These are phyloP conservation scores for Epichloe coenophiala DNA, from an alignment of 2,329 filamentous ascomycete genomes.

Conservation along the genomic window DNA sequence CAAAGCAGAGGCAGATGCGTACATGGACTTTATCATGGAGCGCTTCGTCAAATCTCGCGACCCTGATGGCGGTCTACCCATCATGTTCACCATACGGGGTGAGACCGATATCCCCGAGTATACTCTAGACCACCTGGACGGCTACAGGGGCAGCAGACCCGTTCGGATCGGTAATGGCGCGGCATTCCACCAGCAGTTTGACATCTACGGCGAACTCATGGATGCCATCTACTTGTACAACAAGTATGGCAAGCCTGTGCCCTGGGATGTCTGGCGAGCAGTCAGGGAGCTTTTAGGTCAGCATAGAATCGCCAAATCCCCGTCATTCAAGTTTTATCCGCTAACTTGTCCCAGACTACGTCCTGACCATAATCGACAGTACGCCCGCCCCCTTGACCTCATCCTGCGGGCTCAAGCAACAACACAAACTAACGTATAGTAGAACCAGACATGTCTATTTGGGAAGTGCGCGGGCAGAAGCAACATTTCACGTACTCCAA, in stretches of 20 bases:
- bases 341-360: constrained; percentile 39
- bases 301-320: neutral
- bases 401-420: neutral
- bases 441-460: constrained; percentile 70
- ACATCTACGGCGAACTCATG: constrained; percentile 70
- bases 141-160: constrained; percentile 56
- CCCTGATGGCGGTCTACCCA: constrained; percentile 50
- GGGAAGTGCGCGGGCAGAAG: constrained; percentile 64
- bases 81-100: constrained; percentile 71
- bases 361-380: constrained; percentile 51
- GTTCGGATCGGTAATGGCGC: constrained; percentile 69
- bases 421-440: neutral
- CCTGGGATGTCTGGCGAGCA: constrained; percentile 63
- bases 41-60: constrained; percentile 50
- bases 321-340: neutral
- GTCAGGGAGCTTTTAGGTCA: constrained; percentile 51
- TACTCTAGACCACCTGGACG: constrained; percentile 56
- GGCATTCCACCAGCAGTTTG: constrained; percentile 62
- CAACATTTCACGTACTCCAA: constrained; percentile 72
- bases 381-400: constrained; percentile 9
- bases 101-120: constrained; percentile 61
- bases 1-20: constrained; percentile 60
- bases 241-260: constrained; percentile 63
- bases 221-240: constrained; percentile 68
- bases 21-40: constrained; percentile 66